Base-by-base conservation (phyloP, 2,329 filamentous ascomycete species). In the Xylariaceae sp. region DNA sequence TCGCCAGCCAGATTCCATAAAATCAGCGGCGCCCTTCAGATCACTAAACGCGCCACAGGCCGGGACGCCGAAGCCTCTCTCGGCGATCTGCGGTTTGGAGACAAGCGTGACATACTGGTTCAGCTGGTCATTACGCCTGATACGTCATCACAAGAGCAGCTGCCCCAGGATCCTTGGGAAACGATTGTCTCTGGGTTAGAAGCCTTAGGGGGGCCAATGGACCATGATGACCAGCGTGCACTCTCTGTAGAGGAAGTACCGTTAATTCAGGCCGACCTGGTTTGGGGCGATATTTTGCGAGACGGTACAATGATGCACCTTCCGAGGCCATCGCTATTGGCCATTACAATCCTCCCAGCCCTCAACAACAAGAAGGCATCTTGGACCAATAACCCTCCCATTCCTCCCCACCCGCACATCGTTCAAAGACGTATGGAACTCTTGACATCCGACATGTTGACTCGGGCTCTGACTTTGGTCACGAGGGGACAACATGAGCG, bases 1-100 rank as follows among this genome's bases (percentile, higher is more conserved):
- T 99, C 94, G 2, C 94, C 93, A 0, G 94, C 94, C 63, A 97
- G 96, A 68, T 99, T 99, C 68, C 90, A 97, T 69, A 99, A 99
- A 75, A 97, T 99, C 65, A 97, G 90, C 65, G 94, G 94, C 48
- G 94, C 93, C 5, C 76, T 99, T 53, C 92, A 97, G 67, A 95
- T 96, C 57, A 97, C 93, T 3, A 99, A 97, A 76, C 87, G 94
- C 55, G 94, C 93, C 13, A 95, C 92, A 19, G 94, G 94, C 11
- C 87, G 91, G 46, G 94, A 97, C 70, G 94, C 93, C 0, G 94
- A 99, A 72, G 93, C 92, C 10, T 87, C 89, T 1, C 76, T 99
- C 19, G 94, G 94, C 34, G 94, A 99, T 70, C 76, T 99, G 47
- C 84, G 92, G 43, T 97, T 97, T 66, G 94, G 94, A 34, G 94